Evolutionary conservation across 1,284 basidiomycete genomes (phyloP).

Genomic region (Amylostereum areolatum): DNA sequence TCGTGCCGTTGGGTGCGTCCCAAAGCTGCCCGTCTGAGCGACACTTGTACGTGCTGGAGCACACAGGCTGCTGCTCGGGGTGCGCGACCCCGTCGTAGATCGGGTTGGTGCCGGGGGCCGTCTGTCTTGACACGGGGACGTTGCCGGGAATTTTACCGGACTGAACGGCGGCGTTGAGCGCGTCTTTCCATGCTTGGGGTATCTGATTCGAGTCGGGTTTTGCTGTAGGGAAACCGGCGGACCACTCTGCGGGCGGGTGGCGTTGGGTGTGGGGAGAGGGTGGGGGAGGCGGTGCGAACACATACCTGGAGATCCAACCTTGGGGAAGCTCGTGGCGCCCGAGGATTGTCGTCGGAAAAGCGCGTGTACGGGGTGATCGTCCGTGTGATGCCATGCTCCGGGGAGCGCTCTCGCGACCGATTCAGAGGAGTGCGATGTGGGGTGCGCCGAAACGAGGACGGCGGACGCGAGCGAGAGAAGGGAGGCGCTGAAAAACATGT

Average conservation of each 20-base stretch:
- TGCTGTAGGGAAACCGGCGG: too few species aligned
- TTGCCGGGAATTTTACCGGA: conserved; percentile 71
- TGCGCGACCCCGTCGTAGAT: conserved; percentile 49
- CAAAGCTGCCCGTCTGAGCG: conserved; percentile 53
- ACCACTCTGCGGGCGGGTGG: too few species aligned
- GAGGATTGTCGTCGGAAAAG: too few species aligned
- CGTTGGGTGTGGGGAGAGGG: too few species aligned
- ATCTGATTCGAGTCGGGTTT: too few species aligned
- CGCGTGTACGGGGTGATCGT: too few species aligned
- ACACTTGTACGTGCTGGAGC: conserved; percentile 67
- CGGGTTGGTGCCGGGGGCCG: conserved; percentile 37
- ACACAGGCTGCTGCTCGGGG: conserved; percentile 47
- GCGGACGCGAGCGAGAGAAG: not conserved
- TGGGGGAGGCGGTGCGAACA: too few species aligned
- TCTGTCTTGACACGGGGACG: conserved; percentile 39
- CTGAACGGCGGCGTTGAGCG: conserved; percentile 54
- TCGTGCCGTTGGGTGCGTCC: conserved; percentile 59
- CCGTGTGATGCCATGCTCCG: conserved; percentile 20
- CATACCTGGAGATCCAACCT: conserved; percentile 56
- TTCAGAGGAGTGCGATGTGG: too few species aligned
- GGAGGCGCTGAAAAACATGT: conserved; percentile 3
- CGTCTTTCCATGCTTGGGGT: conserved; percentile 62
- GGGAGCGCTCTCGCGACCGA: not conserved
- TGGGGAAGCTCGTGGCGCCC: conserved; percentile 41
- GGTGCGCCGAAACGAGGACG: too few species aligned